Evolutionary conservation across 2,329 filamentous ascomycete species (phyloP), one percentile per base, ranked within the genome.

Genomic region (Dendryphion nanum): DNA sequence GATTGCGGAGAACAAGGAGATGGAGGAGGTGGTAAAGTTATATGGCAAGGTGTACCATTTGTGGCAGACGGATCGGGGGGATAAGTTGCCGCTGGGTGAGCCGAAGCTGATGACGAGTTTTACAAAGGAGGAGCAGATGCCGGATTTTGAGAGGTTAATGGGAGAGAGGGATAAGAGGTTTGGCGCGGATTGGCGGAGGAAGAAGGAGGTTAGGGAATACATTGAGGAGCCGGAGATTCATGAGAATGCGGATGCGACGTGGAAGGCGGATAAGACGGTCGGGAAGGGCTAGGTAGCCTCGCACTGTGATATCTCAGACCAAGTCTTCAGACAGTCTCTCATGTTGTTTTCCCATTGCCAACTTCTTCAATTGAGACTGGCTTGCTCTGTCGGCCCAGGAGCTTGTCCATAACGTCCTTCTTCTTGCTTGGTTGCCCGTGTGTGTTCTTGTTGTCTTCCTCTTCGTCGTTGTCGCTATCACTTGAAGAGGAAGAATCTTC

Each of bases 41-140:
- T 94, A 94, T 56, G 89, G 89, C 7, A 95, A 95, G 61, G 80
- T 84, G 1, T 93, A 85, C 63, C 88, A 95, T 61, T 72, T 93
- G 29, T 95, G 89, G 89, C 86, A 94, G 74, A 79, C 84, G 13
- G 88, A 94, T 66, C 72, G 78, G 5, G 86, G 86, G 0, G 80
- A 91, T 55, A 64, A 69, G 35, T 52, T 85, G 37, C 82, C 82
- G 1, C 55, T 84, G 47, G 81, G 82, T 0, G 59, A 67, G 44
- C 81, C 82, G 38, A 66, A 82, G 63, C 63, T 85, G 48, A 84
- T 86, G 78, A 79, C 74, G 45, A 83, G 81, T 53, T 82, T 73
- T 44, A 79, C 76, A 17, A 60, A 58, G 7, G 63, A 67, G 33
- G 66, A 68, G 12, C 75, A 79, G 62, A 70, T 77, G 37, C 52